Evolutionary conservation across 331 rosid species (phyloP).

Genomic region (Rosa hybrid): DNA sequence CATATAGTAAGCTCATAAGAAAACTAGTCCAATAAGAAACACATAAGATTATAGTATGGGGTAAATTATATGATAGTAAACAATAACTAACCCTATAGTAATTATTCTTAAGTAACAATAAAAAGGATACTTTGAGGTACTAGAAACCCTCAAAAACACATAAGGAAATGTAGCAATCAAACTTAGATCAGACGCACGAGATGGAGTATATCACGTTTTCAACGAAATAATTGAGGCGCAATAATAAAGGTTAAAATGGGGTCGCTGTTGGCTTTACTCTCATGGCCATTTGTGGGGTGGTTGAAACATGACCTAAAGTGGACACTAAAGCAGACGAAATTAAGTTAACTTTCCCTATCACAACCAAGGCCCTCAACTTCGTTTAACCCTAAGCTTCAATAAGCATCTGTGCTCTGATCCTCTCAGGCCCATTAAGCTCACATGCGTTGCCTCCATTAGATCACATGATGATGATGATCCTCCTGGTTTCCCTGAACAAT

Average conservation of each 20-base stretch:
- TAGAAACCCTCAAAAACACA: neutral
- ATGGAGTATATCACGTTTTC: neutral
- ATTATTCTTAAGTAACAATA: neutral
- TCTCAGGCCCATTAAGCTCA: neutral
- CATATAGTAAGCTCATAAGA: neutral
- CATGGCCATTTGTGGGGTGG: slow-evolving; percentile 34
- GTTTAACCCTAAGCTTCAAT: neutral
- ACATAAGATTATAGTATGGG: neutral
- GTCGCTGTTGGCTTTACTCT: slow-evolving; percentile 27
- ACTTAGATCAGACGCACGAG: neutral
- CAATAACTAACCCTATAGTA: neutral
- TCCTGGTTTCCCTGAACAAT: neutral
- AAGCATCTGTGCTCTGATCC: neutral
- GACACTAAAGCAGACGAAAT: slow-evolving; percentile 13
- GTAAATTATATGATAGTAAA: neutral
- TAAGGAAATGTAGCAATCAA: neutral
- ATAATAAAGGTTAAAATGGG: neutral
- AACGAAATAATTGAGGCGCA: neutral
- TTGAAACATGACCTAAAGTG: slow-evolving; percentile 23
- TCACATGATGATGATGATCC: neutral
- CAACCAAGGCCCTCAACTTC: neutral
- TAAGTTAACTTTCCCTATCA: slow-evolving; percentile 5
- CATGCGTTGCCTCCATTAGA: neutral
- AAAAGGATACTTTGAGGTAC: neutral
- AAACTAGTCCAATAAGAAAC: neutral